Base-by-base conservation (phyloP, 352 stramenopile species). In the Phytophthora tubulina region DNA sequence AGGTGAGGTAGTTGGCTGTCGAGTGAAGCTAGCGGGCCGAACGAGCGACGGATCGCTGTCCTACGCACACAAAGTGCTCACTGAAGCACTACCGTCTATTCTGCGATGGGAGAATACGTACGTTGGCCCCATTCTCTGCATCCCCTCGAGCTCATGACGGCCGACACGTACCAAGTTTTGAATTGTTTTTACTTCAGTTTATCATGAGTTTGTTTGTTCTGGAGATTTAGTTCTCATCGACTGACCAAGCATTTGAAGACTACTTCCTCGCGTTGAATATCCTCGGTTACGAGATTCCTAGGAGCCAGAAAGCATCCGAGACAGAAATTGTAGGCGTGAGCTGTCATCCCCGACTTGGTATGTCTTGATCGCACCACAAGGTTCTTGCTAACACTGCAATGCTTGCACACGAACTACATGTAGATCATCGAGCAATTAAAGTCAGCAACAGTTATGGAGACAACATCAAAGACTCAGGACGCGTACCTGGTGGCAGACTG, bases 21-120 rank as follows among this genome's bases (percentile, higher is more conserved):
- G 59, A 50, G 75, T 85, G 27, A 70, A 61, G 30, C 65, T 85
- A n/a, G 62, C 65, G 0, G 78, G 72, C 0, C 32, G 75, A 31
- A 78, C 74, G 35, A 73, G 75, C 39, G 72, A 79, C 45, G 72
- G 72, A 8, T 71, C 50, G 51, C 49, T 78, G 2, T 70, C 46
- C 21, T 82, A 78, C 65, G 72, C 75, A 51, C 75, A 70, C 65
- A 82, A 76, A 42, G 62, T 82, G 44, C 57, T 82, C 13, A 71
- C 71, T 15, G 78, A 85, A 45, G 70, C 72, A 13, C 68, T 82
- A 3, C 72, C 72, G 46, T 78, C 75, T n/a, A 75, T 79, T 41
- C 56, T 85, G 63, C 71, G 78, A 21, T 85, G 75, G 78, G 75
- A 85, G 41, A 75, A 81, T 45, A 73, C 54, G 8, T 80, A 74